Conservation (phyloP, 345 rosid species). For the Eucalyptus tenuipes region DNA sequence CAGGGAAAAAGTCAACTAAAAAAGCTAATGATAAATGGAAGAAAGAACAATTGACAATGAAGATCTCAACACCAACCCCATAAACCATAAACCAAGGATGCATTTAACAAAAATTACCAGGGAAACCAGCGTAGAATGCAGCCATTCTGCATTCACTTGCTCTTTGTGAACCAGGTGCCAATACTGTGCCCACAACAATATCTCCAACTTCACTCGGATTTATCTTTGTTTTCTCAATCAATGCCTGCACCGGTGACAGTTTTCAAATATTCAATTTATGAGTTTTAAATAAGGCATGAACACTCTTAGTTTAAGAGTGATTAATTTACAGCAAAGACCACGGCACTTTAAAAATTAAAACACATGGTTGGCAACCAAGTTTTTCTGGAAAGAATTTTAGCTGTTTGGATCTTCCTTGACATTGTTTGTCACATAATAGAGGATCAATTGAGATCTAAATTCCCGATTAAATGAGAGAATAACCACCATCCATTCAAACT, state of each 20-base stretch:
- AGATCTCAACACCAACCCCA: neutral
- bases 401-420: neutral
- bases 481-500: neutral
- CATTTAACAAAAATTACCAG: conserved; percentile 27
- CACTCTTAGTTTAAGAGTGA: neutral
- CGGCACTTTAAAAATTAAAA: neutral
- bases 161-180: conserved; percentile 86
- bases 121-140: conserved; percentile 95
- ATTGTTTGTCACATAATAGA: neutral
- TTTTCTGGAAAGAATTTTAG: neutral
- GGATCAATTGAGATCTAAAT: neutral
- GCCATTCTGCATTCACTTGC: conserved; percentile 98
- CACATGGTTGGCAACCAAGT: neutral
- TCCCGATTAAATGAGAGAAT: neutral
- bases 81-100: neutral
- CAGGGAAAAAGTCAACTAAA: neutral
- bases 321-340: neutral
- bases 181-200: conserved; percentile 88
- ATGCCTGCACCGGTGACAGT: conserved; percentile 33
- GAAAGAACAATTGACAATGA: neutral
- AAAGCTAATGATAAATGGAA: neutral
- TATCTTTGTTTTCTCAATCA: conserved; percentile 70
- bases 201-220: conserved; percentile 92
- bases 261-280: neutral
- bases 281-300: neutral